Conservation (phyloP, 495 filamentous ascomycete species). For the Pyrenula massariospora region DNA sequence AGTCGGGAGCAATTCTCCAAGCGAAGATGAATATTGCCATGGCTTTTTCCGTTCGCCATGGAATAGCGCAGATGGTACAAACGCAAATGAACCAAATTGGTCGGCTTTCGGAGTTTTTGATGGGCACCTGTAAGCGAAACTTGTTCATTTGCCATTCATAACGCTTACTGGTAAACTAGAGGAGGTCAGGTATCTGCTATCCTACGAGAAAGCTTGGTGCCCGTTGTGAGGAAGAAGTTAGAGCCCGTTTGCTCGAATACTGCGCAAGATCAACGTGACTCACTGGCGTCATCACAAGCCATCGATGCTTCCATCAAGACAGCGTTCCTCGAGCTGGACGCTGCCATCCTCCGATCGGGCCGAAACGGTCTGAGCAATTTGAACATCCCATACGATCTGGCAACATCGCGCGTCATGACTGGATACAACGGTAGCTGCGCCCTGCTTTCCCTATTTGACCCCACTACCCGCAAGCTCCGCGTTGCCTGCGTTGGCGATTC, state of each 20-base stretch:
- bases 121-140: slow-evolving; percentile 27
- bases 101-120: slow-evolving; percentile 37
- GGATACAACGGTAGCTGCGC: slow-evolving; percentile 49
- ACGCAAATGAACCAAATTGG: slow-evolving; percentile 19
- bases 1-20: slow-evolving; percentile 30
- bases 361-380: slow-evolving; percentile 9
- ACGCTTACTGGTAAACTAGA: background rate
- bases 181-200: slow-evolving; percentile 31
- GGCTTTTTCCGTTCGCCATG: slow-evolving; percentile 28
- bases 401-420: slow-evolving; percentile 19
- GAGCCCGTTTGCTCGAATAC: slow-evolving; percentile 10
- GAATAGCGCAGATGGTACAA: slow-evolving; percentile 7
- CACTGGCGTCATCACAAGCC: slow-evolving; percentile 9
- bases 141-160: too few species aligned
- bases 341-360: slow-evolving; percentile 33
- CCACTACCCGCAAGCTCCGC: slow-evolving; percentile 30
- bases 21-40: slow-evolving; percentile 36
- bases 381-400: slow-evolving; percentile 18
- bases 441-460: slow-evolving; percentile 43
- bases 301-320: slow-evolving; percentile 29
- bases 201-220: slow-evolving; percentile 26
- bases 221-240: slow-evolving; percentile 25
- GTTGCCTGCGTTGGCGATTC: slow-evolving; percentile 51
- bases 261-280: background rate
- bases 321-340: slow-evolving; percentile 39